These are phyloP conservation scores for Paramecium biaurelia DNA, from an alignment of 73 alveolate genomes.

Conservation along the genomic window DNA sequence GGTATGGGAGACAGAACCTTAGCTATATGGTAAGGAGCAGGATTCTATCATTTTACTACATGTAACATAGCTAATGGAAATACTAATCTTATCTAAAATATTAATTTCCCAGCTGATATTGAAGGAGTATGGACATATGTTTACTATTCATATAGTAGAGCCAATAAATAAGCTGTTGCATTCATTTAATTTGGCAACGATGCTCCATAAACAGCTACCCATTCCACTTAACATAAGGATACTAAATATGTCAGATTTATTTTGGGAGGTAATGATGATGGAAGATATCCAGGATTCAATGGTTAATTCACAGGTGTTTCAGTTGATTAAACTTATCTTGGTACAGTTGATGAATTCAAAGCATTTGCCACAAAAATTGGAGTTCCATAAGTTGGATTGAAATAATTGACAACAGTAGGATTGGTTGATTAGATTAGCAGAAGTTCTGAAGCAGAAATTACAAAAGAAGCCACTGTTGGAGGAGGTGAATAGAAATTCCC, in stretches of 20 bases:
- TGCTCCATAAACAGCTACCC: not conserved
- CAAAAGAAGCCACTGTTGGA: not conserved
- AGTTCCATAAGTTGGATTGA: not conserved
- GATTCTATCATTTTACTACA: conserved; percentile 47
- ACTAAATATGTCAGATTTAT: conserved; percentile 24
- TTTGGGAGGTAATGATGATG: conserved; percentile 48
- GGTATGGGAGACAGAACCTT: conserved; percentile 47
- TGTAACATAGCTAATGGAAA: not conserved
- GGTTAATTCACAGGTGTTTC: not conserved
- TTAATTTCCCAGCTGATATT: conserved; percentile 44
- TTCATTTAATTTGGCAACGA: not conserved
- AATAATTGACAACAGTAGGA: not conserved
- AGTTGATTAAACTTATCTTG: not conserved
- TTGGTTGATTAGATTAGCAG: not conserved
- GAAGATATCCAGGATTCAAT: conserved; percentile 43
- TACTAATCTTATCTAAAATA: not conserved
- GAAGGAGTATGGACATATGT: conserved; percentile 57
- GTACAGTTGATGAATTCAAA: not conserved
- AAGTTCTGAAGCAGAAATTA: not conserved
- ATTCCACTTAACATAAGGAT: not conserved
- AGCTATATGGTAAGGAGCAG: conserved; percentile 51
- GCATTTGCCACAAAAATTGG: not conserved
- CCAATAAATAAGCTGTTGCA: conserved; percentile 1
- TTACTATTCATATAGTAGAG: conserved; percentile 47
- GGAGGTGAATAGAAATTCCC: conserved; percentile 38